Evolutionary conservation across 305 asterid genomes (phyloP), one percentile per base, ranked within the genome.

Genomic region (Fraxinus platypoda): DNA sequence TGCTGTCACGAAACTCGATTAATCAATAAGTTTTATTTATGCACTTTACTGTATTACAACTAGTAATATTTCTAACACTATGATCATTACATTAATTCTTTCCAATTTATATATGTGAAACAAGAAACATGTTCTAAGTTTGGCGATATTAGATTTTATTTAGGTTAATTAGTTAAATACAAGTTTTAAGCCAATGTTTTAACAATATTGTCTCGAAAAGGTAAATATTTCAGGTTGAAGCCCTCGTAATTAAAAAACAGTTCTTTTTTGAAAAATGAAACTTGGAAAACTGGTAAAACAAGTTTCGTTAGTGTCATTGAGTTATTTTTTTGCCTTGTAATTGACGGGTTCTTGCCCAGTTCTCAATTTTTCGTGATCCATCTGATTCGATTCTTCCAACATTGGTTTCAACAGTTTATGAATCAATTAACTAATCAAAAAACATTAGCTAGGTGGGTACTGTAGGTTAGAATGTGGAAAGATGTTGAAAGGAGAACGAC

Each of bases 401-500:
- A 43, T 43, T 38, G 49, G 49, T 38, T 46, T 4, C n/a, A 46
- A 46, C 79, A 59, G 35, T 57, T 71, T 0, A 49, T 25, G 74
- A 81, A 74, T 49, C 49, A 64, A 26, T 59, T 37, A 11, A 35
- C 33, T 13, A 9, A 35, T 33, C 2, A 74, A 76, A 34, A 84
- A 89, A 2, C 21, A 59, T 3, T 59, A 59, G 28, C 30, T 83
- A 84, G 90, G 91, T 89, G 95, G 95, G 92, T 89, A 87, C 83
- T 91, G 92, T 90, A 92, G 98, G 94, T 93, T 89, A 87, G 97
- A 93, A 92, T 89, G 86, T 85, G 81, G 25, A 83, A 79, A 76
- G 94, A 92, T 41, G 95, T 91, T 88, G 96, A 92, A 81, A 92
- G 95, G 87, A 88, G 93, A 92, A 84, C 97, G 89, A 89, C 92